phyloP scores from a whole-genome alignment of 345 rosid species.

The Linum usitatissimum region DNA sequence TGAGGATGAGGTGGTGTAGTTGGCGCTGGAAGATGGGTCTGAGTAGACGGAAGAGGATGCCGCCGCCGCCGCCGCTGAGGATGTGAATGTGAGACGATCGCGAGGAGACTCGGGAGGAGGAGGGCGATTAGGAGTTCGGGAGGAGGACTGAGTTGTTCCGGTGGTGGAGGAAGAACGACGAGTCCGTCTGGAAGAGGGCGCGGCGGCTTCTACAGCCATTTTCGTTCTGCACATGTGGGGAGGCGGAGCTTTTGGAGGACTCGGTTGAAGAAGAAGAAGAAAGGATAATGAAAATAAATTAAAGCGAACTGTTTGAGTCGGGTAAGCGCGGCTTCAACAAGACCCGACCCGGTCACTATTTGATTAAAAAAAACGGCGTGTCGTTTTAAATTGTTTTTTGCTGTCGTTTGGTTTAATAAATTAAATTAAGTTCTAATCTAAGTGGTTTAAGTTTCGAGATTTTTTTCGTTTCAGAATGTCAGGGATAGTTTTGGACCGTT shows the following conservation, averaged over 20 bases:
- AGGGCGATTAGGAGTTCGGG: neutral
- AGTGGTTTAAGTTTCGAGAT: too few species aligned
- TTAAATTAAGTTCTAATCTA: too few species aligned
- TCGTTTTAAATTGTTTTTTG: too few species aligned
- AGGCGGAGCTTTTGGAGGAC: neutral
- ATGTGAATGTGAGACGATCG: neutral
- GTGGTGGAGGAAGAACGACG: constrained; percentile 2
- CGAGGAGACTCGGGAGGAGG: neutral
- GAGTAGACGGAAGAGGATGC: neutral
- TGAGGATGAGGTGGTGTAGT: constrained; percentile 9
- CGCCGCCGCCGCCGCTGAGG: neutral
- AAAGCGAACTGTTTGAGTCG: neutral
- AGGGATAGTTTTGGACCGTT: too few species aligned
- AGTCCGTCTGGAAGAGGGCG: neutral
- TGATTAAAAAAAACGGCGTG: neutral
- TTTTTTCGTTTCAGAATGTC: too few species aligned
- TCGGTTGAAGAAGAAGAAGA: neutral
- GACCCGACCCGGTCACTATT: neutral
- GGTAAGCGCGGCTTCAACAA: neutral
- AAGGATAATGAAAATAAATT: neutral
- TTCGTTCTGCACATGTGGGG: constrained; percentile 8
- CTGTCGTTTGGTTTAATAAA: too few species aligned
- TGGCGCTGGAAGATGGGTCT: constrained; percentile 7
- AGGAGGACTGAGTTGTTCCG: neutral
- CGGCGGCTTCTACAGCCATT: constrained; percentile 9